Conservation (phyloP, 768 basidiomycete species). For the Rhodosporidiobolus odoratus region DNA sequence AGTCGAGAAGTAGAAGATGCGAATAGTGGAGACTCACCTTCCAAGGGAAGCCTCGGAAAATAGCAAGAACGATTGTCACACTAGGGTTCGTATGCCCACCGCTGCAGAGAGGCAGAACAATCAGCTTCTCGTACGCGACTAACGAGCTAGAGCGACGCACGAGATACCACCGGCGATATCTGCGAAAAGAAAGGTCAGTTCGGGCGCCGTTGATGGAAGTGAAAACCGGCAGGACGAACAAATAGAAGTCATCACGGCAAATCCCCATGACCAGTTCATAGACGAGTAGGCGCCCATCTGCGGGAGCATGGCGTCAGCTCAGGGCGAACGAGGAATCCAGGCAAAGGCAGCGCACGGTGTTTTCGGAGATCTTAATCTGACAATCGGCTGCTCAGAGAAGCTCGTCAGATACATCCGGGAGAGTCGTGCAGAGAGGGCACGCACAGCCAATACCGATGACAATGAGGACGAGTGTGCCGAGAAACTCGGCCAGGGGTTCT, state of each 20-base stretch:
- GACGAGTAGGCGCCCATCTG: constrained; percentile 2
- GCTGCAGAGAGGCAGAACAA: not conserved
- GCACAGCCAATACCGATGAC: constrained; percentile 26
- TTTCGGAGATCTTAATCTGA: constrained; percentile 24
- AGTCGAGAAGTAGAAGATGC: not conserved
- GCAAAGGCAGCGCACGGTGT: not conserved
- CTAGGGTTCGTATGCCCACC: constrained; percentile 34
- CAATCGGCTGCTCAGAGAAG: constrained; percentile 9
- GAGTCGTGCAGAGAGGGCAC: not conserved
- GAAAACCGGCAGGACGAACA: not conserved
- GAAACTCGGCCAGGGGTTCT: constrained; percentile 35
- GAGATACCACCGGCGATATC: constrained; percentile 35
- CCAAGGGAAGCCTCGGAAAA: constrained; percentile 36
- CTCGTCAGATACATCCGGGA: not conserved
- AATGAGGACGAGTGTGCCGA: constrained; percentile 20
- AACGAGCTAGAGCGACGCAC: not conserved
- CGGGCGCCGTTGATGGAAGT: too few relatives aligned
- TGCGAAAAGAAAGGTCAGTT: not conserved
- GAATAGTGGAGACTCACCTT: constrained; percentile 6
- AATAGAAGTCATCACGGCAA: constrained; percentile 25
- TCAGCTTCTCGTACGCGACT: too few relatives aligned
- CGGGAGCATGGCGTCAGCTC: not conserved
- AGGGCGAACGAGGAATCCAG: not conserved
- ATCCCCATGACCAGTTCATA: constrained; percentile 25
- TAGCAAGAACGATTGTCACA: constrained; percentile 18